Evolutionary conservation across 2,329 filamentous ascomycete species (phyloP), one percentile per base, ranked within the genome.

Genomic region (Fonsecaea nubica): DNA sequence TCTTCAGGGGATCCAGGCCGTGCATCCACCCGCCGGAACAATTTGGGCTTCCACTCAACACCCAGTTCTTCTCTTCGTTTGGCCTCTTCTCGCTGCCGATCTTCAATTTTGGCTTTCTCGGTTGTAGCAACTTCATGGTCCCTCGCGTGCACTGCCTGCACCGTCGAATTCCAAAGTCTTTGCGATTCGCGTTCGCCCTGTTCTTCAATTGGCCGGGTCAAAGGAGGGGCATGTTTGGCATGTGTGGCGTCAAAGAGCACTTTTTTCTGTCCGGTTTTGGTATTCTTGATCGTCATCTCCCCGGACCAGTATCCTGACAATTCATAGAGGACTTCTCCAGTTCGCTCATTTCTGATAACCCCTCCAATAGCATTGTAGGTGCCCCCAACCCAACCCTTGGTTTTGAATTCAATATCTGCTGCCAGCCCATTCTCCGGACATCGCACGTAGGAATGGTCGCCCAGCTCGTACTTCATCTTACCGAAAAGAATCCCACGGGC

Each of bases 391-490:
- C 96, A 99, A 4, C 95, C 95, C 80, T 98, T 98, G 60, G 92
- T 96, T 82, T 98, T 98, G 86, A 99, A 99, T 72, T 99, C 95
- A 68, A 99, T 89, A 76, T 99, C 94, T 67, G 93, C 94, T 32
- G 89, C 86, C 18, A 99, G 84, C 65, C 93, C 90, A 18, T 92
- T 86, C 77, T 98, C 94, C 0, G 94, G 92, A 77, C 95, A 98
- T 71, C 90, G 87, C 21, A 99, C 92, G 74, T 93, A 92, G 77
- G 93, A 97, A 59, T 74, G 72, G 53, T 74, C 72, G 53, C 72
- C 95, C 7, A 99, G 87, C 81, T 99, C 95, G 79, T 98, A 99
- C 79, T 97, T 98, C 95, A 99, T 98, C 79, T 97, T 98, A 56
- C 95, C 95, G 75, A 99, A 97, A 8, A 99, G 84, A 67, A 99